These are phyloP conservation scores for Penicillium sumatraense DNA, from an alignment of 2,329 filamentous ascomycete species.

Conservation along the genomic window DNA sequence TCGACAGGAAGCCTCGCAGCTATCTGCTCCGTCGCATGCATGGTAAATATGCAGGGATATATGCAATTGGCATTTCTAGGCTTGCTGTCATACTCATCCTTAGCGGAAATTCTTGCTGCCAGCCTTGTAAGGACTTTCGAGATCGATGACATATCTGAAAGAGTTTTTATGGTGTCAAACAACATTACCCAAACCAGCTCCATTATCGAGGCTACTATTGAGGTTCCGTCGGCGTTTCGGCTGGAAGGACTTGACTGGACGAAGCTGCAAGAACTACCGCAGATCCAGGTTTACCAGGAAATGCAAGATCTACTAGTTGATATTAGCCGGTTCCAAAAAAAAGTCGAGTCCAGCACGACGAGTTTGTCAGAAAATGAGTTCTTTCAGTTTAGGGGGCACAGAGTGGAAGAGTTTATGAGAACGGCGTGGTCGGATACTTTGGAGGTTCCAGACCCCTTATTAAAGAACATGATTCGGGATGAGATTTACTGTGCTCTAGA, in stretches of 20 bases:
- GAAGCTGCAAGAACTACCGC: conserved; percentile 25
- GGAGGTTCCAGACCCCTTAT: too few species aligned
- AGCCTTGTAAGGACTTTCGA: conserved; percentile 28
- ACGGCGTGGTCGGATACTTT: too few species aligned
- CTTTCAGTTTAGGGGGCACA: too few species aligned
- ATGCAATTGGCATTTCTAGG: conserved; percentile 36
- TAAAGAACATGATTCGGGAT: too few species aligned
- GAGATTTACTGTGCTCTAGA: too few species aligned
- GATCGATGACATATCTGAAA: conserved; percentile 3
- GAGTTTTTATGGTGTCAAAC: too few species aligned
- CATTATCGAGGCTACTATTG: conserved; percentile 28
- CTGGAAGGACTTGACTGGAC: conserved; percentile 30
- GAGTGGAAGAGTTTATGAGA: too few species aligned
- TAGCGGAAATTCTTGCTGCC: conserved; percentile 35
- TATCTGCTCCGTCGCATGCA: conserved; percentile 36
- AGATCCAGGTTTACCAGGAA: conserved; percentile 21
- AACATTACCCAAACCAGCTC: conserved; percentile 20
- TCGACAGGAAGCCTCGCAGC: conserved; percentile 31
- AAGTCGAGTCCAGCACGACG: too few species aligned
- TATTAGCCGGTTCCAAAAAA: too few species aligned
- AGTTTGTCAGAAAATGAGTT: too few species aligned
- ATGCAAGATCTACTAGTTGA: conserved; percentile 31
- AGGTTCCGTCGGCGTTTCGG: conserved; percentile 16
- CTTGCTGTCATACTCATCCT: conserved; percentile 32
- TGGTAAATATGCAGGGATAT: conserved; percentile 39